Evolutionary conservation across 2,329 filamentous ascomycete genomes (phyloP).

Genomic region (Atkinsonella hypoxylon): DNA sequence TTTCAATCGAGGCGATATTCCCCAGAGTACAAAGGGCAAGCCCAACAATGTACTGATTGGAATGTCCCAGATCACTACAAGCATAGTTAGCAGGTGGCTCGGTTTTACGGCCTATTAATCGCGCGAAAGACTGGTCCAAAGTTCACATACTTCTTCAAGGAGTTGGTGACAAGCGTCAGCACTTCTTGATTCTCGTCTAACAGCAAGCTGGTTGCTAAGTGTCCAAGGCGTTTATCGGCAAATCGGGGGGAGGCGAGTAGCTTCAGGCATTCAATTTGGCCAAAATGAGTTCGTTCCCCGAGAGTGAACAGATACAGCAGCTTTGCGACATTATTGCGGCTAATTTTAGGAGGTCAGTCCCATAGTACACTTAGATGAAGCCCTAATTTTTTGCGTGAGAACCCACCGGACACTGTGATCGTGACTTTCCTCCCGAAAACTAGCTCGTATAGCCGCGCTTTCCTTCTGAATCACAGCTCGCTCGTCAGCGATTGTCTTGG

Average conservation of each 20-base stretch:
- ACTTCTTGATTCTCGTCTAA: conserved; percentile 99
- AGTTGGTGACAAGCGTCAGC: conserved; percentile 92
- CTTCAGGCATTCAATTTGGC: conserved; percentile 98
- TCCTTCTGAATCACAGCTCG: conserved; percentile 97
- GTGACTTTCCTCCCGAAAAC: conserved; percentile 92
- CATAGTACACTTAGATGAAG: background rate
- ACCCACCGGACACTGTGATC: conserved; percentile 79
- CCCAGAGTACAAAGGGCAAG: conserved; percentile 91
- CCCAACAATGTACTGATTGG: conserved; percentile 96
- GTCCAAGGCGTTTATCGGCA: conserved; percentile 91
- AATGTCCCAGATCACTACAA: conserved; percentile 80
- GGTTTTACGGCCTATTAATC: background rate
- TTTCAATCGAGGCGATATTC: conserved; percentile 95
- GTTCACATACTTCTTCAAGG: conserved; percentile 72
- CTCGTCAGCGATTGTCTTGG: conserved; percentile 98
- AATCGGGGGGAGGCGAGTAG: conserved; percentile 92
- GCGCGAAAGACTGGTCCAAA: background rate
- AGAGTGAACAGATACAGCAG: conserved; percentile 96
- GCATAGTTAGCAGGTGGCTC: conserved; percentile 9
- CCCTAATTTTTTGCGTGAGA: background rate
- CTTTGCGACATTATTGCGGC: conserved; percentile 98
- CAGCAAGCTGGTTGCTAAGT: conserved; percentile 89
- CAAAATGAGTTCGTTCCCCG: conserved; percentile 94
- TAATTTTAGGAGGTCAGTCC: conserved; percentile 22
- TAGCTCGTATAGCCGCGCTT: conserved; percentile 92